phyloP scores from a whole-genome alignment of 2,329 filamentous ascomycete species.

The Monilinia fructicola region DNA sequence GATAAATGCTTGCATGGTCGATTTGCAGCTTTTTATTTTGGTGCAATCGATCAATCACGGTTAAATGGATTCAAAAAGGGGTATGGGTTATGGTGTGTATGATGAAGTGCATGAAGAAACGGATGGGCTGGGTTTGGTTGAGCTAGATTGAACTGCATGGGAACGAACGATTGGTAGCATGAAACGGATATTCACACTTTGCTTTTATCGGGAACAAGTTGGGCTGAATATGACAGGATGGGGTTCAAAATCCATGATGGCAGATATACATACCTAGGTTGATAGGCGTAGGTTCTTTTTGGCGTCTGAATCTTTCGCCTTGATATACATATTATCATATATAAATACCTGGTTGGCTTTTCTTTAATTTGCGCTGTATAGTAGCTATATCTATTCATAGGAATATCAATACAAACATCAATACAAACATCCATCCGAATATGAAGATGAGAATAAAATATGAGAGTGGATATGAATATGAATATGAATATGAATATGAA shows the following conservation, averaged over 20 bases:
- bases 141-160: constrained; percentile 6
- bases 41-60: not conserved
- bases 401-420: too few species aligned
- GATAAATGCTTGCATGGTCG: constrained; percentile 2
- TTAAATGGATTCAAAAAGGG: not conserved
- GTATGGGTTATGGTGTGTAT: not conserved
- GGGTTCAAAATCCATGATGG: not conserved
- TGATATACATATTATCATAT: too few species aligned
- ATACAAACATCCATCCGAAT: too few species aligned
- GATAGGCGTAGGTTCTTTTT: not conserved
- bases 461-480: too few species aligned
- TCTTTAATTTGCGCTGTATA: too few species aligned
- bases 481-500: too few species aligned
- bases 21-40: not conserved
- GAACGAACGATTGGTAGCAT: not conserved
- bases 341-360: too few species aligned
- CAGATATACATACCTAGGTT: not conserved
- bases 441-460: too few species aligned
- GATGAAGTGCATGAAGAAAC: not conserved
- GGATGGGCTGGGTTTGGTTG: not conserved
- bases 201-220: not conserved
- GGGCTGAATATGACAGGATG: not conserved
- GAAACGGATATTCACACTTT: not conserved
- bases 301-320: not conserved
- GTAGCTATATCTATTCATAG: too few species aligned